Conservation (phyloP, 805 yeast genomes). For the Yarrowia keelungensis region DNA sequence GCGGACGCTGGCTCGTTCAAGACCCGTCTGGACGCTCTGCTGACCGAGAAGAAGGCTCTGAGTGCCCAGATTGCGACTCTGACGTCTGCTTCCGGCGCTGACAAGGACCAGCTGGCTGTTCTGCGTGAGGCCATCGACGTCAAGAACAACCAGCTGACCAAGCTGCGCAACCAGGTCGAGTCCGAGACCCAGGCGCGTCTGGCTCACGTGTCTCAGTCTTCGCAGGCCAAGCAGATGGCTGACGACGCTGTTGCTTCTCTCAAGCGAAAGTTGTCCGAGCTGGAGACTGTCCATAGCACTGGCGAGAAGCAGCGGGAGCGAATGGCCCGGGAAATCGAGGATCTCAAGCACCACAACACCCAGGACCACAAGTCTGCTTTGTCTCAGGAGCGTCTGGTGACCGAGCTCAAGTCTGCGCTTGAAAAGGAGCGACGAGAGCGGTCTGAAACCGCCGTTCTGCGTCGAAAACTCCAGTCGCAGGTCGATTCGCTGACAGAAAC, state of each 20-base stretch:
- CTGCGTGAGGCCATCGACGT: constrained; percentile 42
- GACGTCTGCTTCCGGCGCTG: constrained; percentile 39
- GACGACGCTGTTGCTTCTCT: constrained; percentile 50
- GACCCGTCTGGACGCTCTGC: constrained; percentile 40
- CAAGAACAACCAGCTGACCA: constrained; percentile 43
- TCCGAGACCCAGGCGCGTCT: constrained; percentile 39
- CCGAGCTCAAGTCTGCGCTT: constrained; percentile 41
- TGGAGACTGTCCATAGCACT: constrained; percentile 40
- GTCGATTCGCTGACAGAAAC: constrained; percentile 42
- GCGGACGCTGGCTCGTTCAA: constrained; percentile 40
- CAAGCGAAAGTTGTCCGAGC: constrained; percentile 43
- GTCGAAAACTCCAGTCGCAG: constrained; percentile 43
- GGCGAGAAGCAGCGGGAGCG: constrained; percentile 42
- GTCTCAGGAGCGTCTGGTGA: constrained; percentile 42
- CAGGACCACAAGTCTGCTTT: constrained; percentile 44
- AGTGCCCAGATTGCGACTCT: constrained; percentile 41
- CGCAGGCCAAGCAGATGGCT: constrained; percentile 56
- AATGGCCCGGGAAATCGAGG: constrained; percentile 47
- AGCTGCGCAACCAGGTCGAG: constrained; percentile 42
- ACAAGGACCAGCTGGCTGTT: constrained; percentile 41
- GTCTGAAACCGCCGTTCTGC: constrained; percentile 44
- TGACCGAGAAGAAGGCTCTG: constrained; percentile 41
- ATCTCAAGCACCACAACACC: constrained; percentile 46
- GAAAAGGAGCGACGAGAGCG: constrained; percentile 44
- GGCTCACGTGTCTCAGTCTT: constrained; percentile 43